Conservation (phyloP, 1,284 basidiomycete species). For the Gastroboletus turbinatus region DNA sequence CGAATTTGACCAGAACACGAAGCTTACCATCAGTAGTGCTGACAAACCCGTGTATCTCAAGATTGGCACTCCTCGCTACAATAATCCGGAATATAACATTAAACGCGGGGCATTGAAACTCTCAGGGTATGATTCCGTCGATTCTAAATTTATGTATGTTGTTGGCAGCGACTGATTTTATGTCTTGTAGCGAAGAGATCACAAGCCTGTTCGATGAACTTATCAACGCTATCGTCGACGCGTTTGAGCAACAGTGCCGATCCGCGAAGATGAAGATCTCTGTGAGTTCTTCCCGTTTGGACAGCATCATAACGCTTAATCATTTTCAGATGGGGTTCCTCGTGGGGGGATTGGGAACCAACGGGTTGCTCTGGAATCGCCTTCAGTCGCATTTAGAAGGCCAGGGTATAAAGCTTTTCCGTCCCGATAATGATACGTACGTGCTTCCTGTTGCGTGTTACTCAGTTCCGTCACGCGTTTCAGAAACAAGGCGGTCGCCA, state of each 20-base stretch:
- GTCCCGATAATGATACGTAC: constrained; percentile 1
- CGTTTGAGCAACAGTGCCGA: neutral
- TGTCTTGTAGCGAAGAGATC: neutral
- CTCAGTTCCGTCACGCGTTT: neutral
- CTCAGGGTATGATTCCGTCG: neutral
- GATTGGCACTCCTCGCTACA: neutral
- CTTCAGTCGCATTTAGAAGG: neutral
- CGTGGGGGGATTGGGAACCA: neutral
- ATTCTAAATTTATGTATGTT: neutral
- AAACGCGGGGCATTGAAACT: neutral
- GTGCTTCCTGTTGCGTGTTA: neutral
- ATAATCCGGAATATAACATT: neutral
- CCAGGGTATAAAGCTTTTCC: neutral
- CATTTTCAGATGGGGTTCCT: neutral
- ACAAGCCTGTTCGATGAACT: neutral
- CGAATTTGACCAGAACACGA: neutral
- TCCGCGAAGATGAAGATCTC: neutral
- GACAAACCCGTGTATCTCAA: neutral
- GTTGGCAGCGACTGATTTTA: neutral
- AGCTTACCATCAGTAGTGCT: neutral
- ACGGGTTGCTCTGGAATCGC: neutral
- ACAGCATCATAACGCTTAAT: neutral
- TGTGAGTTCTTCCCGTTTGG: neutral
- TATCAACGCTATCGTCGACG: neutral
- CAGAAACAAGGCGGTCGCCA: constrained; percentile 3